Conservation (phyloP, 1,139 yeast species). For the Kodamaea sp. region DNA sequence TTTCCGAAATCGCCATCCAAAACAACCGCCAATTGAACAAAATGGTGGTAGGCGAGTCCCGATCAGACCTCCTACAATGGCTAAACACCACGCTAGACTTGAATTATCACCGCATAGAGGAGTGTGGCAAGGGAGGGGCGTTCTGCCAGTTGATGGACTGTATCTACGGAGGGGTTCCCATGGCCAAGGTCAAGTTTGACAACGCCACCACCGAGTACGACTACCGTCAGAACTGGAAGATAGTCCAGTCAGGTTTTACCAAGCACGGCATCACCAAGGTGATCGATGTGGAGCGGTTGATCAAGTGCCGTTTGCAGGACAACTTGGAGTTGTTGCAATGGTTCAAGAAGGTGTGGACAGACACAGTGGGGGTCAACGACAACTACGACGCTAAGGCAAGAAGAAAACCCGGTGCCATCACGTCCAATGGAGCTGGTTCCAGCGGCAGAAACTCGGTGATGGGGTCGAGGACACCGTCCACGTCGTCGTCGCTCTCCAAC, state of each 20-base stretch:
- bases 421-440: background rate
- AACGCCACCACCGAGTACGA: constrained; percentile 71
- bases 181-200: constrained; percentile 71
- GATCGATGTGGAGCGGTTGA: constrained; percentile 77
- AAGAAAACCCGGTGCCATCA: constrained; percentile 15
- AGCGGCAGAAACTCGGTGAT: background rate
- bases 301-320: constrained; percentile 90
- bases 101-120: constrained; percentile 77
- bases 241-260: constrained; percentile 76
- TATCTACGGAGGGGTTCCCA: constrained; percentile 77
- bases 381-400: constrained; percentile 63
- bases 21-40: no score
- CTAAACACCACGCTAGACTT: constrained; percentile 69
- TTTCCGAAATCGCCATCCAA: no score
- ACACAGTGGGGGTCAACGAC: constrained; percentile 59
- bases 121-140: constrained; percentile 94
- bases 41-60: constrained; percentile 61
- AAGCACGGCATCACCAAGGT: constrained; percentile 70
- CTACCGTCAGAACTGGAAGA: constrained; percentile 75
- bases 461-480: constrained; percentile 7
- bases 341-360: constrained; percentile 83
- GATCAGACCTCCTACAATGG: constrained; percentile 86
- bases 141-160: constrained; percentile 91
- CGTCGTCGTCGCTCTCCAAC: constrained; percentile 7
- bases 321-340: constrained; percentile 92